Conservation (phyloP, 805 yeast species). For the Ogataea trehaloabstinens region DNA sequence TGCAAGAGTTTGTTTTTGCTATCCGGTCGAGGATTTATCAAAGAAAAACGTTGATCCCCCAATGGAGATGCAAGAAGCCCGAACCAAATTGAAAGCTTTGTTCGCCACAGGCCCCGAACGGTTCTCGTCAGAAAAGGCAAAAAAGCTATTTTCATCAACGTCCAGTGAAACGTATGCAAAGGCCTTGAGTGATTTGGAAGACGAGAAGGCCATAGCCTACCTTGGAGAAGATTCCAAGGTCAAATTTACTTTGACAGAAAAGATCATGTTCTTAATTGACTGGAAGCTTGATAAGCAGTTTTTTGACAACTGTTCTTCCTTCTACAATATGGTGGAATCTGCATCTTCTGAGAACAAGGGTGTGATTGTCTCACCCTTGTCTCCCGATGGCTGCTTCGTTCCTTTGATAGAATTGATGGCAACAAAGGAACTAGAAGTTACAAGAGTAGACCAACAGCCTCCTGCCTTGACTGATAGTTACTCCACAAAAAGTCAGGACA, state of each 20-base stretch:
- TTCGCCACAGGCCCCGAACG: conserved; percentile 51
- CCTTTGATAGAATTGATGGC: conserved; percentile 56
- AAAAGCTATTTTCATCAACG: conserved; percentile 41
- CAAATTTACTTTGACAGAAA: conserved; percentile 57
- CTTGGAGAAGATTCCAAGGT: conserved; percentile 48
- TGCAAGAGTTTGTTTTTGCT: conserved; percentile 44
- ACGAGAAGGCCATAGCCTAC: conserved; percentile 54
- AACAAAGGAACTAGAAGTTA: conserved; percentile 37
- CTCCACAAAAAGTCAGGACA: conserved; percentile 72
- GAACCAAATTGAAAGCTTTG: conserved; percentile 50
- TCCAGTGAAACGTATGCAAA: conserved; percentile 47
- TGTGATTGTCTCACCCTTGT: conserved; percentile 49
- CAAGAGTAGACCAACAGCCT: conserved; percentile 55
- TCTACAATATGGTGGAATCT: conserved; percentile 42
- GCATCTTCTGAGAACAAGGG: conserved; percentile 51
- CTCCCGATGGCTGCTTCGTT: conserved; percentile 63
- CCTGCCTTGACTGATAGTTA: conserved; percentile 56
- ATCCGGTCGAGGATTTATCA: conserved; percentile 23
- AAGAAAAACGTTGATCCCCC: conserved; percentile 19
- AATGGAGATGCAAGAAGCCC: conserved; percentile 33
- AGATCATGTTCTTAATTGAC: conserved; percentile 39
- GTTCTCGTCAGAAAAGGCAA: conserved; percentile 47
- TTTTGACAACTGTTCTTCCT: conserved; percentile 45
- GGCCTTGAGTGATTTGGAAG: conserved; percentile 52
- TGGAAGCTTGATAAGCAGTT: conserved; percentile 38